Conservation (phyloP, 371 early-diverging fungal genomes). For the Blakeslea trispora region DNA sequence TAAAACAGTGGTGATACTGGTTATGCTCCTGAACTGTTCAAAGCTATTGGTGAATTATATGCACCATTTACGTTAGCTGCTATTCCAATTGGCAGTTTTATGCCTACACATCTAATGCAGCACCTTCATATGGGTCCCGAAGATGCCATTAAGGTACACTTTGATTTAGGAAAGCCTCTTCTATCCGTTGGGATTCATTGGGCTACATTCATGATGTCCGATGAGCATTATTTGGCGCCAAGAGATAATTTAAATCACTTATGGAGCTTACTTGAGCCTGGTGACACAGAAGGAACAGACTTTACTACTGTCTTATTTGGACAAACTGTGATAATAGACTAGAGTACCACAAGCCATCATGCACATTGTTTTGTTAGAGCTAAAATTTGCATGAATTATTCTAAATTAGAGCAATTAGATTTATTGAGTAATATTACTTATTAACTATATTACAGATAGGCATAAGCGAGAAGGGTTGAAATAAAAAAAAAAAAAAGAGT, state of each 20-base stretch:
- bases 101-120: constrained; percentile 53
- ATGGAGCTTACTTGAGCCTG: constrained; percentile 17
- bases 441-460: no score
- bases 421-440: no score
- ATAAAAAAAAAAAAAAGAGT: neutral
- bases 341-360: neutral
- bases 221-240: constrained; percentile 71
- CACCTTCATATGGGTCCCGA: constrained; percentile 63
- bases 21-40: constrained; percentile 55
- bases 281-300: neutral
- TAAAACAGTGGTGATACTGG: constrained; percentile 59
- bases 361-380: neutral
- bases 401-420: no score
- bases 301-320: constrained; percentile 42
- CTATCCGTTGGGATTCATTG: constrained; percentile 64
- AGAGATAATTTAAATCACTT: constrained; percentile 43
- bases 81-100: constrained; percentile 64
- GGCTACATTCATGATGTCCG: constrained; percentile 66
- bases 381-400: no score
- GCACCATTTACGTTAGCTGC: constrained; percentile 59
- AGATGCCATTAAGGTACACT: constrained; percentile 57
- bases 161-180: constrained; percentile 41
- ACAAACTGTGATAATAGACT: constrained; percentile 19
- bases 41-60: constrained; percentile 56
- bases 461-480: no score